Percentiles rank a stretch among this genome's conserved stretches.
Conservation (phyloP, 2,329 filamentous ascomycete species). For the Beauveria medogensis region DNA sequence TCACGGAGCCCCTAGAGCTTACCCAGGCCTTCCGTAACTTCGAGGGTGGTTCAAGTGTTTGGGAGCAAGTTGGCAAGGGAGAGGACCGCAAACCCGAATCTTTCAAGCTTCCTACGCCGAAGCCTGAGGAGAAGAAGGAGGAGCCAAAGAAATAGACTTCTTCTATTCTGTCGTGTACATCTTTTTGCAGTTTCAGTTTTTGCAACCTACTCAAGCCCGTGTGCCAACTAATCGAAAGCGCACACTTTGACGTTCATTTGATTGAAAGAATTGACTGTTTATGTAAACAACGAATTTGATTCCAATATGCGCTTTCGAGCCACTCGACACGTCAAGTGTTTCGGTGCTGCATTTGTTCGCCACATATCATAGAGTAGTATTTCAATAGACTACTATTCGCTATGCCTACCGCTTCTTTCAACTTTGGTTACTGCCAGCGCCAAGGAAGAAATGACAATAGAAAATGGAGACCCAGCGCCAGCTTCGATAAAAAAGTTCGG, state of each 20-base stretch:
- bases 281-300: background rate
- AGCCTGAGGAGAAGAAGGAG: conserved; percentile 87
- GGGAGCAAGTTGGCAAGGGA: conserved; percentile 61
- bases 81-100: conserved; percentile 70
- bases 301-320: too few relatives aligned
- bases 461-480: background rate
- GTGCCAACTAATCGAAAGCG: background rate
- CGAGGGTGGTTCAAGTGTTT: conserved; percentile 71
- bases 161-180: conserved; percentile 23
- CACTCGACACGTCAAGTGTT: background rate
- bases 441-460: background rate
- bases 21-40: conserved; percentile 99
- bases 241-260: background rate
- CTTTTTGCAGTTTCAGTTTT: conserved; percentile 16
- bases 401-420: conserved; percentile 1
- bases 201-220: background rate
- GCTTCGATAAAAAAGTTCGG: background rate
- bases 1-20: conserved; percentile 93
- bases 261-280: background rate
- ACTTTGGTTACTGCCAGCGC: background rate
- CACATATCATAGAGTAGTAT: conserved; percentile 3
- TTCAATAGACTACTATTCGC: background rate
- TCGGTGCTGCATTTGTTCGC: background rate
- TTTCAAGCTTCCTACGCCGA: conserved; percentile 92
- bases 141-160: conserved; percentile 77